phyloP scores from a whole-genome alignment of 305 asterid genomes.

The Fraxinus albicans region DNA sequence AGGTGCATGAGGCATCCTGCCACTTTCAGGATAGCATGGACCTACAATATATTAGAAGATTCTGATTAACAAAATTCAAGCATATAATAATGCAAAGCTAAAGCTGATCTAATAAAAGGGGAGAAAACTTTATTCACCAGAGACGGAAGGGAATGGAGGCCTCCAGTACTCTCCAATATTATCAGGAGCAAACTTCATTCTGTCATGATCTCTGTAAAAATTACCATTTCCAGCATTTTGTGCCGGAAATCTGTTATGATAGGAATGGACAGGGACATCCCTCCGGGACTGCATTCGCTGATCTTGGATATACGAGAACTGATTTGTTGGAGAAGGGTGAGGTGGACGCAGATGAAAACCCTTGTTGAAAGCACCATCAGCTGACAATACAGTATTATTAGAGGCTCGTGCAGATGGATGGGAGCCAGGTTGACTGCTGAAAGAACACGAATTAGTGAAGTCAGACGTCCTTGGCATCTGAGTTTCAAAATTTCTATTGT shows the following conservation, averaged over 20 bases:
- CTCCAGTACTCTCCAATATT: slow-evolving; percentile 71
- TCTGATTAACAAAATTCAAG: slow-evolving; percentile 14
- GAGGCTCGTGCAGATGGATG: slow-evolving; percentile 43
- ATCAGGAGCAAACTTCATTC: slow-evolving; percentile 54
- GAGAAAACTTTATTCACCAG: slow-evolving; percentile 51
- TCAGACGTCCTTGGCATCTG: slow-evolving; percentile 45
- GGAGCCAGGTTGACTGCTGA: slow-evolving; percentile 40
- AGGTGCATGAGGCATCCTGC: slow-evolving; percentile 51
- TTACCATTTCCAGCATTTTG: slow-evolving; percentile 58
- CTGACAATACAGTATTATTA: slow-evolving; percentile 41
- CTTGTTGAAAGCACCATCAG: slow-evolving; percentile 51
- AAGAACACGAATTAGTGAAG: slow-evolving; percentile 36
- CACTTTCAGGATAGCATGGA: slow-evolving; percentile 64
- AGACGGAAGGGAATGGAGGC: slow-evolving; percentile 55
- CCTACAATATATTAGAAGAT: slow-evolving; percentile 36
- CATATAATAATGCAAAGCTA: background rate
- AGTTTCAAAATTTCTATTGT: slow-evolving; percentile 39
- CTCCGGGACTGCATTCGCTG: slow-evolving; percentile 50
- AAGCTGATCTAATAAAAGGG: background rate
- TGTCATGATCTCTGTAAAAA: slow-evolving; percentile 56
- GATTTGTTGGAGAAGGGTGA: slow-evolving; percentile 88
- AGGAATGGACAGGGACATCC: slow-evolving; percentile 55
- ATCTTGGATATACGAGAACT: slow-evolving; percentile 79
- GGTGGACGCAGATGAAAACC: slow-evolving; percentile 82
- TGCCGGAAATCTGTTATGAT: slow-evolving; percentile 55